phyloP scores from a whole-genome alignment of 2,329 filamentous ascomycete species.

The Claviceps paspali region DNA sequence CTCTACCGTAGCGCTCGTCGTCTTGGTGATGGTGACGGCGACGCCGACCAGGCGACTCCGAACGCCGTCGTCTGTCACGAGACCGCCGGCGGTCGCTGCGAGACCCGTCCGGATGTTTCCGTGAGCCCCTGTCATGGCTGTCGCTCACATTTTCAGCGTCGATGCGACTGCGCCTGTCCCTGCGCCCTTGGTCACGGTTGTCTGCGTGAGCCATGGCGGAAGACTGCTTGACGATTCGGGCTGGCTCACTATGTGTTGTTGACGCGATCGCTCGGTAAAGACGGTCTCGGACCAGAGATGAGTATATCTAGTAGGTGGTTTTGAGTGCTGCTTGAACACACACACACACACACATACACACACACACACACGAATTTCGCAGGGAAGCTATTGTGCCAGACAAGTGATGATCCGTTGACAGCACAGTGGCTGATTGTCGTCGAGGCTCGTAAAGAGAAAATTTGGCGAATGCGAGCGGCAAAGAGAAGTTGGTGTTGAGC shows the following conservation, averaged over 20 bases:
- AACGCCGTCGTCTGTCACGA: slow-evolving; percentile 18
- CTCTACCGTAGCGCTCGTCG: slow-evolving; percentile 12
- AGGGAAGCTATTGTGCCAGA: too few species aligned
- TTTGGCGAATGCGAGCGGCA: background rate
- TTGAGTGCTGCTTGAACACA: too few species aligned
- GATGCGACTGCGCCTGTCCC: slow-evolving; percentile 4
- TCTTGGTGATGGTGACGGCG: slow-evolving; percentile 9
- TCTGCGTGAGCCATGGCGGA: slow-evolving; percentile 15
- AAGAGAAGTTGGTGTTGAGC: too few species aligned
- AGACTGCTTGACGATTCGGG: background rate
- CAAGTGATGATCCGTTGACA: too few species aligned
- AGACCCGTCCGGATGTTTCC: slow-evolving; percentile 10
- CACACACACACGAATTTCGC: too few species aligned
- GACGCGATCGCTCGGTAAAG: background rate
- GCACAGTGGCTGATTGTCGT: too few species aligned
- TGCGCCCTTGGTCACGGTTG: slow-evolving; percentile 9
- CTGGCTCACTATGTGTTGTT: background rate
- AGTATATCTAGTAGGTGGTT: too few species aligned
- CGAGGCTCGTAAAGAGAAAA: too few species aligned
- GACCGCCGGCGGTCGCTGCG: slow-evolving; percentile 14
- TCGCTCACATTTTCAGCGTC: slow-evolving; percentile 7
- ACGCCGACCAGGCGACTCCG: slow-evolving; percentile 12
- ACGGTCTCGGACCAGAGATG: too few species aligned
- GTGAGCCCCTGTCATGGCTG: slow-evolving; percentile 9
- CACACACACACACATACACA: too few species aligned